Evolutionary conservation across 179 eudicot genomes (phyloP).

Genomic region (Carnegiea gigantea): DNA sequence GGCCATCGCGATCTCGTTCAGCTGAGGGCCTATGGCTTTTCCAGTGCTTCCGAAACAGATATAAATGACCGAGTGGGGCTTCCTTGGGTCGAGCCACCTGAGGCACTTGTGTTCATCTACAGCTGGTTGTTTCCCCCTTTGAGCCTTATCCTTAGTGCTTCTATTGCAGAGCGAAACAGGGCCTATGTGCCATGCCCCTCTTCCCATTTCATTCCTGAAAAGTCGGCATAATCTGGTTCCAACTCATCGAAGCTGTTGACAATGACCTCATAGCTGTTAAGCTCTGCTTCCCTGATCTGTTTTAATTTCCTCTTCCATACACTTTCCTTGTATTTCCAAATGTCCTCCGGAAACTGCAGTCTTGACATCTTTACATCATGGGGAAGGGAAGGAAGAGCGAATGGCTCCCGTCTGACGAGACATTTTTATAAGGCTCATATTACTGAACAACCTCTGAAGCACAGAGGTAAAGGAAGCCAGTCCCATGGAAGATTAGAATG

Average conservation of each 20-base stretch:
- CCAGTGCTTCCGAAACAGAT: constrained; percentile 52
- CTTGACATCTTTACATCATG: constrained; percentile 28
- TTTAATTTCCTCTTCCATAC: background rate
- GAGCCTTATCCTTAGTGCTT: constrained; percentile 27
- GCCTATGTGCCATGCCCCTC: constrained; percentile 57
- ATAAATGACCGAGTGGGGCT: constrained; percentile 49
- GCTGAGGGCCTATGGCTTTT: constrained; percentile 30
- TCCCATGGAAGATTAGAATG: constrained; percentile 38
- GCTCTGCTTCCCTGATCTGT: constrained; percentile 23
- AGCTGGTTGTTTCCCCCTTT: constrained; percentile 40
- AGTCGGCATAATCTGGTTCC: constrained; percentile 48
- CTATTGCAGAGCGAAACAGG: constrained; percentile 43
- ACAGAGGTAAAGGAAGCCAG: constrained; percentile 28
- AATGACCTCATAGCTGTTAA: constrained; percentile 40
- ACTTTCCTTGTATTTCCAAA: constrained; percentile 10
- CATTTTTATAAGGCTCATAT: constrained; percentile 25
- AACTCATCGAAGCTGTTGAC: constrained; percentile 62
- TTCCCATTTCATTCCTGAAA: constrained; percentile 37
- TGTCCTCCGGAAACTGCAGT: constrained; percentile 23
- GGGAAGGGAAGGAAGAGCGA: constrained; percentile 35
- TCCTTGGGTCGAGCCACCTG: constrained; percentile 47
- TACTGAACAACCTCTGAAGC: constrained; percentile 18
- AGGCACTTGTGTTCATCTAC: constrained; percentile 40
- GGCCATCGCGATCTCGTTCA: constrained; percentile 51
- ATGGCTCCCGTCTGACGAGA: constrained; percentile 26